These are phyloP conservation scores for Mentha longifolia DNA, from an alignment of 257 asterid genomes.

Conservation along the genomic window DNA sequence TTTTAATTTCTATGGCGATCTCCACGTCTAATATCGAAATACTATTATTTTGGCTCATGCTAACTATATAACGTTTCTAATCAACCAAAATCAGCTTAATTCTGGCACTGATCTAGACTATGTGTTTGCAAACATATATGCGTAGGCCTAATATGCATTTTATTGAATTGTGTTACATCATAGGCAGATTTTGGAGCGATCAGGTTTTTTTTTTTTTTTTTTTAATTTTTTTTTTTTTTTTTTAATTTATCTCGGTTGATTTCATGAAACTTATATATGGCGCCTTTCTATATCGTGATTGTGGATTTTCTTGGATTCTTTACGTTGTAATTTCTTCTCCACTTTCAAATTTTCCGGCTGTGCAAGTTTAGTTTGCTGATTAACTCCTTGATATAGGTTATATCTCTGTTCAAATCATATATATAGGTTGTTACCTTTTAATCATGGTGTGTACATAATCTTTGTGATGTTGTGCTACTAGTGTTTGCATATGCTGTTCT, in stretches of 20 bases:
- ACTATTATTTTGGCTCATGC: too few relatives aligned
- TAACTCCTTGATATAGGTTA: not conserved
- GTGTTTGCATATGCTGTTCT: not conserved
- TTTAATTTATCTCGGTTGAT: slow-evolving; percentile 12
- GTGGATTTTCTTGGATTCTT: not conserved
- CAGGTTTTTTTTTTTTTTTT: not conserved
- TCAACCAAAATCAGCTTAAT: not conserved
- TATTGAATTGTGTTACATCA: not conserved
- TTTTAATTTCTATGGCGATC: not conserved
- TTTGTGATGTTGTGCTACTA: not conserved
- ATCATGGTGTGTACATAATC: not conserved
- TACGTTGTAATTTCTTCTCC: not conserved
- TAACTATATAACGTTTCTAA: not conserved
- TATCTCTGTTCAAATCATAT: not conserved
- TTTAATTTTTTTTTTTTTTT: too few relatives aligned
- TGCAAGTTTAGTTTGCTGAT: not conserved
- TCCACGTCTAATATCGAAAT: not conserved
- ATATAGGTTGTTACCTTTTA: not conserved
- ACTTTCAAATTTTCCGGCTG: not conserved
- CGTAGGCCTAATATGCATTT: not conserved
- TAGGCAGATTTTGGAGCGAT: not conserved
- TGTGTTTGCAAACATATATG: not conserved
- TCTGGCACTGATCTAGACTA: slow-evolving; percentile 3
- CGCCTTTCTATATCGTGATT: not conserved
- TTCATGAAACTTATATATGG: slow-evolving; percentile 8